These are phyloP conservation scores for Monascus ruber DNA, from an alignment of 2,329 filamentous ascomycete genomes.

Conservation along the genomic window DNA sequence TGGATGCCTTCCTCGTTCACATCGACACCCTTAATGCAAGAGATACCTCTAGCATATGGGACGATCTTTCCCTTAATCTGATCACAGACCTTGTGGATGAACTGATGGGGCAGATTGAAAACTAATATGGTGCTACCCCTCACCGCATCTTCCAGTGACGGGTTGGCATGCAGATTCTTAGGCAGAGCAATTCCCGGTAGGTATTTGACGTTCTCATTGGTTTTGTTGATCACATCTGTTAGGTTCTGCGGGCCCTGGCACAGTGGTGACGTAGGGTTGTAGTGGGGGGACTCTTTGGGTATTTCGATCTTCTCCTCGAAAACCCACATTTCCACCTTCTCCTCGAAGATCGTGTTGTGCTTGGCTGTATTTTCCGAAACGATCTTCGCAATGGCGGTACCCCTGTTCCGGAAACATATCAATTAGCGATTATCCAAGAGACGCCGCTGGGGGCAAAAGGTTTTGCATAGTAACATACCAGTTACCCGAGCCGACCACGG, in stretches of 20 bases:
- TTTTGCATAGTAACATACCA: slow-evolving; percentile 48
- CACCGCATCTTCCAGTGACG: slow-evolving; percentile 54
- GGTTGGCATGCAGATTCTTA: slow-evolving; percentile 46
- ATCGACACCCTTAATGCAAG: slow-evolving; percentile 96
- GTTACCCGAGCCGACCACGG: slow-evolving; percentile 90
- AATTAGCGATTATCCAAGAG: slow-evolving; percentile 6
- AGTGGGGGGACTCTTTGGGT: slow-evolving; percentile 59
- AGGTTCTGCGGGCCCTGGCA: slow-evolving; percentile 69
- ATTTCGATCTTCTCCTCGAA: slow-evolving; percentile 82
- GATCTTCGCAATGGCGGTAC: slow-evolving; percentile 94
- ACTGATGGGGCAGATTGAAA: slow-evolving; percentile 90
- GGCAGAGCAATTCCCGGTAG: slow-evolving; percentile 80
- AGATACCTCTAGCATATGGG: slow-evolving; percentile 84
- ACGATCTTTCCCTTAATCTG: slow-evolving; percentile 79
- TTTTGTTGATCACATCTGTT: slow-evolving; percentile 76
- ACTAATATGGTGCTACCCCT: slow-evolving; percentile 77
- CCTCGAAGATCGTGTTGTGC: slow-evolving; percentile 70
- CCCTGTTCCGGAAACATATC: slow-evolving; percentile 55
- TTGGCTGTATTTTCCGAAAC: slow-evolving; percentile 80
- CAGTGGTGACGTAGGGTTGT: slow-evolving; percentile 66
- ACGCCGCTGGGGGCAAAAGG: too few species aligned
- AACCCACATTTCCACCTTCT: slow-evolving; percentile 96
- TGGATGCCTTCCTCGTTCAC: slow-evolving; percentile 76
- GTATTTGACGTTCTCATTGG: slow-evolving; percentile 97
- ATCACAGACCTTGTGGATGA: slow-evolving; percentile 77